Conservation (phyloP, 129 eudicot genomes). For the Logfia minima region DNA sequence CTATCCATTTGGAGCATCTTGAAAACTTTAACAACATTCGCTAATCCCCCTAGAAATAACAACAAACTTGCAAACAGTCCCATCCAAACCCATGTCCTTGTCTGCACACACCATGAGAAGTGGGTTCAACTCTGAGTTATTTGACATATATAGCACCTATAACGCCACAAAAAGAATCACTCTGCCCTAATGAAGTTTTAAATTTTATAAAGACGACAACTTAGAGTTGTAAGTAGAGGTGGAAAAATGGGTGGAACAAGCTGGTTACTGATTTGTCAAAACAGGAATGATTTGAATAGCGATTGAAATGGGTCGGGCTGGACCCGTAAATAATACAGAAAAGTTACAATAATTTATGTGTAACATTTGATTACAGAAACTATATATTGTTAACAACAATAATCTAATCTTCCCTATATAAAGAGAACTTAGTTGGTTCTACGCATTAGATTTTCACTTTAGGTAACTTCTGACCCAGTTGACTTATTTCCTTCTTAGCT, state of each 20-base stretch:
- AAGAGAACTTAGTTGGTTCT: background rate
- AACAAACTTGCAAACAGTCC: constrained; percentile 65
- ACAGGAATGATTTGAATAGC: background rate
- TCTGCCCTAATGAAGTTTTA: background rate
- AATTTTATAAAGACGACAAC: background rate
- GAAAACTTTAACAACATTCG: constrained; percentile 85
- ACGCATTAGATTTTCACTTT: background rate
- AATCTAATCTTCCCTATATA: background rate
- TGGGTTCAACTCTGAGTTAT: background rate
- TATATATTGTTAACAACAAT: background rate
- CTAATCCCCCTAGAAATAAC: constrained; percentile 70
- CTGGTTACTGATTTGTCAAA: background rate
- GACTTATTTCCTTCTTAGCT: background rate
- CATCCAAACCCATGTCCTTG: constrained; percentile 59
- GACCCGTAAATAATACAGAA: background rate
- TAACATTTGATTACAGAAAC: background rate
- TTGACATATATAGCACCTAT: background rate
- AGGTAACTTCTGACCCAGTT: background rate
- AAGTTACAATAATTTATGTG: background rate
- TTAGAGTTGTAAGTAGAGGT: background rate
- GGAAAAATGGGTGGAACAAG: background rate
- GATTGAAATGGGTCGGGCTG: background rate
- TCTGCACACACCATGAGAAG: constrained; percentile 44
- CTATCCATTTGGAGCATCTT: constrained; percentile 80
- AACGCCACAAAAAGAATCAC: background rate